Evolutionary conservation across 139 green algal species (phyloP).

Genomic region (Volvox reticuliferus): DNA sequence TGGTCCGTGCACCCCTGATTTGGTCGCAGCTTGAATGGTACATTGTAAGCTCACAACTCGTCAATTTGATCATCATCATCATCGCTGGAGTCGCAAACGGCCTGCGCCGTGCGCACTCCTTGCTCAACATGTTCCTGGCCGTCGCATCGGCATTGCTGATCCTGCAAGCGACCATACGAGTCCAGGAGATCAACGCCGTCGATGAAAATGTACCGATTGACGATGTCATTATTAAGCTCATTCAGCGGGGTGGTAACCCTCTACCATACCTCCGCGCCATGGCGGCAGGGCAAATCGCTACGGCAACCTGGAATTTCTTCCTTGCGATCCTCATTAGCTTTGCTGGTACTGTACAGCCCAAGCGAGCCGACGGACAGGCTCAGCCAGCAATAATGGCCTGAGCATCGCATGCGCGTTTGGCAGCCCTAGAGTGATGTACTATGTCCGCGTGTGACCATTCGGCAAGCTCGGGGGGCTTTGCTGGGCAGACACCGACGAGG

Average conservation of each 20-base stretch:
- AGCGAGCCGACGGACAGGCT: neutral
- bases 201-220: neutral
- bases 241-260: neutral
- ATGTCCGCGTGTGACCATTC: too few relatives aligned
- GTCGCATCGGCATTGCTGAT: conserved; percentile 5
- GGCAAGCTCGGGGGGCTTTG: too few relatives aligned
- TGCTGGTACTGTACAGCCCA: neutral
- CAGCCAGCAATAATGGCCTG: neutral
- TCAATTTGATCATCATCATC: neutral
- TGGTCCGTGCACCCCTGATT: neutral
- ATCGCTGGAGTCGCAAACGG: neutral
- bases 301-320: conserved; percentile 15
- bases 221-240: neutral
- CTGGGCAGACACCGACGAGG: too few relatives aligned
- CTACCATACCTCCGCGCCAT: conserved; percentile 12
- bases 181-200: neutral
- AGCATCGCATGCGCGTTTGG: neutral
- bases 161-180: neutral
- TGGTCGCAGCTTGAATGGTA: conserved; percentile 27
- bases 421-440: too few relatives aligned
- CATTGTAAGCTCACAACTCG: neutral
- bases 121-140: conserved; percentile 3
- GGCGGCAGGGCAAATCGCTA: neutral
- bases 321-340: neutral
- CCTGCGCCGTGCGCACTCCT: neutral